Percentiles rank a stretch among this genome's conserved stretches.
Conservation (phyloP, 2,329 filamentous ascomycete species). For the Penicillium freii region DNA sequence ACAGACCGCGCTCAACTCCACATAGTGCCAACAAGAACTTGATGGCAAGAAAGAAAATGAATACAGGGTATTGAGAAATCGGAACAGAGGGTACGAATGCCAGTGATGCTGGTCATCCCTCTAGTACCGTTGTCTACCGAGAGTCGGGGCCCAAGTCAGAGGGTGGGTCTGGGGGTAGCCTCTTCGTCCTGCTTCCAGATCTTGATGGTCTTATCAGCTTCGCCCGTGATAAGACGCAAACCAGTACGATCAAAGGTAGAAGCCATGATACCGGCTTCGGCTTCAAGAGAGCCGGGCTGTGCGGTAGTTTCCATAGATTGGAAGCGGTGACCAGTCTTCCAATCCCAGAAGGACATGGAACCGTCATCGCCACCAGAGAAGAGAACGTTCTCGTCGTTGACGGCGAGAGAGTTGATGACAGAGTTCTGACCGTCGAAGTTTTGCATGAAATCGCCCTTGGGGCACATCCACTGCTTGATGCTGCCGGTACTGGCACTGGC, state of each 20-base stretch:
- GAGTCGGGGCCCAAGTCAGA: slow-evolving; percentile 82
- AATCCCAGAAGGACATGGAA: slow-evolving; percentile 97
- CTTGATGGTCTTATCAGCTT: slow-evolving; percentile 98
- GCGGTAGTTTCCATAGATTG: slow-evolving; percentile 87
- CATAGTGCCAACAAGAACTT: slow-evolving; percentile 25
- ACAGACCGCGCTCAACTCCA: slow-evolving; percentile 34
- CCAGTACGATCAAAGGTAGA: slow-evolving; percentile 90
- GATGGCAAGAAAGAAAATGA: slow-evolving; percentile 16
- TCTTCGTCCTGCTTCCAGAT: slow-evolving; percentile 93
- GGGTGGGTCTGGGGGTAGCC: slow-evolving; percentile 88
- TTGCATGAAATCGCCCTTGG: slow-evolving; percentile 97
- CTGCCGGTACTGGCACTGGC: slow-evolving; percentile 85
- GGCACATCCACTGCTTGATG: slow-evolving; percentile 99
- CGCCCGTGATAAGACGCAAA: slow-evolving; percentile 83
- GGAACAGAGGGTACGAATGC: slow-evolving; percentile 14
- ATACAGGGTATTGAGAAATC: slow-evolving; percentile 24
- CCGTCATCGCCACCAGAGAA: slow-evolving; percentile 96
- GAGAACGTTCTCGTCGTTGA: slow-evolving; percentile 91
- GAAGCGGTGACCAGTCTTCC: slow-evolving; percentile 93
- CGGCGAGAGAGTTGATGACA: slow-evolving; percentile 90
- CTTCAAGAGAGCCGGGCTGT: slow-evolving; percentile 89
- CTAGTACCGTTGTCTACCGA: slow-evolving; percentile 74
- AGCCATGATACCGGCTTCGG: slow-evolving; percentile 92
- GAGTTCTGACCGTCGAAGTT: slow-evolving; percentile 96
- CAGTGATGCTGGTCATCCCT: not conserved